Percentiles rank a stretch among this genome's conserved stretches.
These are phyloP conservation scores for Gossypium trilobum DNA, from an alignment of 441 rosid genomes.

Conservation along the genomic window DNA sequence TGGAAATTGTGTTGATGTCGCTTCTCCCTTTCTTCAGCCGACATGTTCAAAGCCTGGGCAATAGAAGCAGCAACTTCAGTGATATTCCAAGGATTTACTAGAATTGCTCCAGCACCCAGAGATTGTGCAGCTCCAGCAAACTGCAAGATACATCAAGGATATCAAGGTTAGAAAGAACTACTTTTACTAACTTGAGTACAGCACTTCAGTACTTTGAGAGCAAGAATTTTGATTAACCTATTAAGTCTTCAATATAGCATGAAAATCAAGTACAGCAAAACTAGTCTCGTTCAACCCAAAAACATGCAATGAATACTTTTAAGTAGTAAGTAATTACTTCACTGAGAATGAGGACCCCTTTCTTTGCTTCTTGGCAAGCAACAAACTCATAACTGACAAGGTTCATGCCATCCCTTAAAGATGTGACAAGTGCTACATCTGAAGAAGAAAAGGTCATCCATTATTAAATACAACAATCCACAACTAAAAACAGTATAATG, in stretches of 20 bases:
- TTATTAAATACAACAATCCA: background rate
- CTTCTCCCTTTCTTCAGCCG: slow-evolving; percentile 78
- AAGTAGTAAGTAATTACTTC: slow-evolving; percentile 48
- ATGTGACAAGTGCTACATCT: slow-evolving; percentile 97
- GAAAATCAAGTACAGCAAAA: background rate
- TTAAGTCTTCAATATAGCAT: background rate
- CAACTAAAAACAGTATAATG: background rate
- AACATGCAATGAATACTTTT: background rate
- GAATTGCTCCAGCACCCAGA: slow-evolving; percentile 96
- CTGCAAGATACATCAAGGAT: slow-evolving; percentile 30
- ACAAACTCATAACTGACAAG: slow-evolving; percentile 98
- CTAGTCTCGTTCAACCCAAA: background rate
- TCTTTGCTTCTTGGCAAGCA: slow-evolving; percentile 92
- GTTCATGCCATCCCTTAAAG: slow-evolving; percentile 98
- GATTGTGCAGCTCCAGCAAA: slow-evolving; percentile 99
- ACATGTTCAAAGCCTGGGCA: slow-evolving; percentile 74
- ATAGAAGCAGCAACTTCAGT: slow-evolving; percentile 97
- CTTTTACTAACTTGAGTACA: background rate
- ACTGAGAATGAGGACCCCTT: slow-evolving; percentile 97
- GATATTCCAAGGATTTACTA: slow-evolving; percentile 99
- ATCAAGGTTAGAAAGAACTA: slow-evolving; percentile 1
- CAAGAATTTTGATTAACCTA: background rate
- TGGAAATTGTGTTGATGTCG: slow-evolving; percentile 70
- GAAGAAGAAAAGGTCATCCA: slow-evolving; percentile 18
- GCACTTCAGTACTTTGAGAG: background rate